A percentile compares a stretch with the other conserved stretches of the same genome.
Evolutionary conservation across 768 basidiomycete species (phyloP).

Genomic region (Auriscalpium microsporum): DNA sequence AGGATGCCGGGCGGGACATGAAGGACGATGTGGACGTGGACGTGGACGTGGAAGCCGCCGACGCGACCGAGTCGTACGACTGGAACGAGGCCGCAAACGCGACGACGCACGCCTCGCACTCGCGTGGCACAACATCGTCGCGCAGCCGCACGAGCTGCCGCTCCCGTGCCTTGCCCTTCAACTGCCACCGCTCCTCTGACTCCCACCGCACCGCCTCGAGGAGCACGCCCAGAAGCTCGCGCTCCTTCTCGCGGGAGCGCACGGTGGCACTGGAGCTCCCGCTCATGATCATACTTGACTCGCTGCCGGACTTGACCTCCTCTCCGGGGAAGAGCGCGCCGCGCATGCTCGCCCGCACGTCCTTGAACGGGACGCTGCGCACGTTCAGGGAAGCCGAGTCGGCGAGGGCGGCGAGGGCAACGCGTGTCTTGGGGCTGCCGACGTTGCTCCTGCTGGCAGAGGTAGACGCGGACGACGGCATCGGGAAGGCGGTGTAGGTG

Average conservation of each 20-base stretch:
- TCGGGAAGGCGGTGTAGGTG: constrained; percentile 9
- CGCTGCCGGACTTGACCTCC: not conserved
- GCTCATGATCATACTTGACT: not conserved
- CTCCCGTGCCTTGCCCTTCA: not conserved
- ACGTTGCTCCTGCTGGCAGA: not conserved
- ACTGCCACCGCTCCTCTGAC: constrained; percentile 8
- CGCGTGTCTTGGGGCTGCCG: constrained; percentile 2
- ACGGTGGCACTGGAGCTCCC: constrained; percentile 4
- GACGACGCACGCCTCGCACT: constrained; percentile 9
- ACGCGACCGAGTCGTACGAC: not conserved
- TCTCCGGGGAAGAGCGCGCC: constrained; percentile 7
- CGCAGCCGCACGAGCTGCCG: not conserved
- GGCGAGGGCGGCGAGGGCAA: not conserved
- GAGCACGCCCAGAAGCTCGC: constrained; percentile 5
- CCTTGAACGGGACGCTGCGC: constrained; percentile 11
- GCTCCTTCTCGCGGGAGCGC: not conserved
- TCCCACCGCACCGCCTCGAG: constrained; percentile 5
- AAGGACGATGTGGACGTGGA: constrained; percentile 1
- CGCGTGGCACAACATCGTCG: not conserved
- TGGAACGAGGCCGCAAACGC: constrained; percentile 1
- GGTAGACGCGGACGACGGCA: not conserved
- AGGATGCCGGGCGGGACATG: constrained; percentile 8
- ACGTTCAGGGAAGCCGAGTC: constrained; percentile 1
- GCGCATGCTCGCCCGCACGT: constrained; percentile 12
- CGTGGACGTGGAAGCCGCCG: not conserved